Evolutionary conservation across 1,284 basidiomycete genomes (phyloP).

Genomic region (Ceraceosorus guamensis): DNA sequence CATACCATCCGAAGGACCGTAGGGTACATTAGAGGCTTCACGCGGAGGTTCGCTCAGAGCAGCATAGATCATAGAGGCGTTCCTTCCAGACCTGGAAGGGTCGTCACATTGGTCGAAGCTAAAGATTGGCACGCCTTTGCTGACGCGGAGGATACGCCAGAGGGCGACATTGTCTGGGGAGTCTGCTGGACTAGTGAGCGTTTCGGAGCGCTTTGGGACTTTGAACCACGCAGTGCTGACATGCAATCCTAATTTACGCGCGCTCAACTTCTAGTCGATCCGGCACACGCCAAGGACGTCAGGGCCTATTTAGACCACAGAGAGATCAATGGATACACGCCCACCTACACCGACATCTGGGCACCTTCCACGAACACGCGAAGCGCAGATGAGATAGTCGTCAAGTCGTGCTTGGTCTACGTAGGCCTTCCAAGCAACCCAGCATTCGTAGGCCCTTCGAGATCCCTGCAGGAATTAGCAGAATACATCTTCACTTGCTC

Average conservation of each 20-base stretch:
- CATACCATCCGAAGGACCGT: constrained; percentile 50
- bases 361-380: constrained; percentile 24
- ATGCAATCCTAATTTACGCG: background rate
- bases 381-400: constrained; percentile 55
- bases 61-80: constrained; percentile 68
- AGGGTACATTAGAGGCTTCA: constrained; percentile 76
- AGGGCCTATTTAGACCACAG: constrained; percentile 73
- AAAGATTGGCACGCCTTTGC: constrained; percentile 59
- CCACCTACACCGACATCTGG: constrained; percentile 27
- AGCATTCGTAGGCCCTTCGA: constrained; percentile 74
- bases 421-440: constrained; percentile 70
- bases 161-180: constrained; percentile 65
- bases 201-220: background rate
- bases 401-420: constrained; percentile 60
- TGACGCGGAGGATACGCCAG: constrained; percentile 15
- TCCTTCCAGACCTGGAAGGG: constrained; percentile 56
- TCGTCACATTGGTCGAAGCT: constrained; percentile 76
- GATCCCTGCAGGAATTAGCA: constrained; percentile 60
- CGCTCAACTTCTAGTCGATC: constrained; percentile 54
- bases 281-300: constrained; percentile 64
- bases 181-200: constrained; percentile 62
- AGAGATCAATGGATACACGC: constrained; percentile 60
- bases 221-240: too few relatives aligned
- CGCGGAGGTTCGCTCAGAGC: constrained; percentile 74
- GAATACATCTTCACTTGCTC: constrained; percentile 63